Evolutionary conservation across 1,284 basidiomycete species (phyloP), one percentile per base, ranked within the genome.

Genomic region (Thelephora terrestris): DNA sequence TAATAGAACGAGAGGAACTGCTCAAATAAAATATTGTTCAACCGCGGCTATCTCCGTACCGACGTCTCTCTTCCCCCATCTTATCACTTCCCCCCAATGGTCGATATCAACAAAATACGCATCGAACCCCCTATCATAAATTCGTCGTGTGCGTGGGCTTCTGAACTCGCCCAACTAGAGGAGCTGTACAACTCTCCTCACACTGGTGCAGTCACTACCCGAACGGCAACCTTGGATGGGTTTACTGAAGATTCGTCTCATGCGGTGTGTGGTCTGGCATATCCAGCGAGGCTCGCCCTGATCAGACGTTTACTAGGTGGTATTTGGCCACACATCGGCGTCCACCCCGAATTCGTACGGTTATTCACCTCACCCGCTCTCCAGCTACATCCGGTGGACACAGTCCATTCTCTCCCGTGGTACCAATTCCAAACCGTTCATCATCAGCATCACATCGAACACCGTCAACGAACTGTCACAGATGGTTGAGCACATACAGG

Each of bases 1-100:
- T 94, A 43, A 73, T 95, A 61, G 90, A 93, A 58, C 78, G 92
- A 45, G 92, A 95, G 68, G 87, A 91, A 60, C 71, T 85, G 16
- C 64, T 91, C 59, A 88, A 84, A 42, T 42, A 42, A 42, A 20
- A 42, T 23, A 3, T 42, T 47, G 47, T 43, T 38, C 34, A 35
- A 29, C 43, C 20, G 16, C 39, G 20, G 39, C 39, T 40, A 40
- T 9, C 16, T 14, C 39, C 39, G 39, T 3, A 21, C 24, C 37
- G 37, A 21, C 37, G 32, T 40, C 32, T 20, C 23, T 40, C 21
- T 43, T 18, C 34, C 43, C 16, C 46, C 43, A 24, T 45, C 24
- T 32, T 32, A 32, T 32, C 29, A n/a, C n/a, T n/a, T 27, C 9
- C 27, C 37, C 50, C 21, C 46, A 18, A 80, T 81, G 75, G 74